These are phyloP conservation scores for Xylaria acuta DNA, from an alignment of 495 filamentous ascomycete genomes.

Conservation along the genomic window DNA sequence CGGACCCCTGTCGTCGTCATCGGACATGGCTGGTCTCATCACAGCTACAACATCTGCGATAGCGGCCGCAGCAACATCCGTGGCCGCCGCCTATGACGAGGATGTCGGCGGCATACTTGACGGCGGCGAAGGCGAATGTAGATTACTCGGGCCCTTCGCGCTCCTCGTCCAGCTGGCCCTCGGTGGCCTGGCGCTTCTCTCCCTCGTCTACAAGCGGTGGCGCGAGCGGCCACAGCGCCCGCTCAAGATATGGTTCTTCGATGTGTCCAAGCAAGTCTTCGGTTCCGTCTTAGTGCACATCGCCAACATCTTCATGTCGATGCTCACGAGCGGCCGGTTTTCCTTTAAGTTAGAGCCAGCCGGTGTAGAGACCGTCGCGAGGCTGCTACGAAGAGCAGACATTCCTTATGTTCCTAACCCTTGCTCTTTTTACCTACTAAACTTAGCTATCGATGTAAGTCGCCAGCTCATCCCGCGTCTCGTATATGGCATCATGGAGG, in stretches of 20 bases:
- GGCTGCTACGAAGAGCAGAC: conserved; percentile 47
- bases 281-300: conserved; percentile 89
- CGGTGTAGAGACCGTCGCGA: conserved; percentile 43
- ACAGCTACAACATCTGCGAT: conserved; percentile 42
- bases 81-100: not conserved
- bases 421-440: conserved; percentile 94
- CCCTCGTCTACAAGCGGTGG: conserved; percentile 92
- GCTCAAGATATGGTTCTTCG: conserved; percentile 93
- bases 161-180: conserved; percentile 87
- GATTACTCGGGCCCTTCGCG: conserved; percentile 83
- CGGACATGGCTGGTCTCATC: conserved; percentile 39
- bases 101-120: conserved; percentile 6
- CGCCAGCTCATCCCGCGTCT: not conserved
- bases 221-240: conserved; percentile 90
- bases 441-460: conserved; percentile 94
- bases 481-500: conserved; percentile 12
- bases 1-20: conserved; percentile 36
- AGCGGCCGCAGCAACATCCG: conserved; percentile 30
- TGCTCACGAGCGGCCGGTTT: conserved; percentile 87
- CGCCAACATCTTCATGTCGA: conserved; percentile 91
- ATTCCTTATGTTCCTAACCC: conserved; percentile 81
- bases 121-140: conserved; percentile 68
- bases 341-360: conserved; percentile 53
- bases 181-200: conserved; percentile 80
- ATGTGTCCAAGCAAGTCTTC: conserved; percentile 97